Evolutionary conservation across 441 rosid genomes (phyloP), one percentile per base, ranked within the genome.

Genomic region (Adansonia gregorii): DNA sequence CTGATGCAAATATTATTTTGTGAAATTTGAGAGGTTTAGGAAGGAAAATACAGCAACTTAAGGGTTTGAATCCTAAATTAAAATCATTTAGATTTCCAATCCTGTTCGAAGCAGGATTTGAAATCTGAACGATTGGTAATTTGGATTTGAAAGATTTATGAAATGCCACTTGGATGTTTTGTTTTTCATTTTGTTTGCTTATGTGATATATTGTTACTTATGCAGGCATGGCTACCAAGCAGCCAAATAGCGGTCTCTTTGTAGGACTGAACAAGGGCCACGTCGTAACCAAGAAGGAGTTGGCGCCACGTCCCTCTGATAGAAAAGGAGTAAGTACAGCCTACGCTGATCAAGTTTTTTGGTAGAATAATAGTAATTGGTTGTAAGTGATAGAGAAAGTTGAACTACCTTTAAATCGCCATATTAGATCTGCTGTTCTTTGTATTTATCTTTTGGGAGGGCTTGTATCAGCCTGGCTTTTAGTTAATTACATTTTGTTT

Each of bases 181-280:
- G 4, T 35, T 35, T 35, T 35, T 3, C 39, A 35, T 35, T 3
- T 61, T 27, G 6, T 48, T 74, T 24, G 20, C 20, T 3, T 9
- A 6, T 52, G 19, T 55, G 20, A 35, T 39, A 35, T 46, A 8
- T 46, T 60, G n/a, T n/a, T 73, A 1, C 43, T 78, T 49, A 15
- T 45, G 67, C 78, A 85, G 88, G 77, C 70, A 90, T 88, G 93
- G 88, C 93, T 73, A 84, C 90, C 8, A 87, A 85, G 77, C 86
- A 81, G 83, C 88, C 86, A 3, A 87, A 80, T 64, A 81, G 87
- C 3, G 93, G 93, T 64, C 89, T 90, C 46, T 88, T 83, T 71
- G 90, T 88, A 8, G 92, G 93, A 39, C 73, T 88, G 78, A 90
- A 87, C 81, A 88, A 82, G 74, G 91, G 93, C n/a, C 93, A 89